Conservation (phyloP, 2,329 filamentous ascomycete genomes). For the Ceratocystis albifundus region DNA sequence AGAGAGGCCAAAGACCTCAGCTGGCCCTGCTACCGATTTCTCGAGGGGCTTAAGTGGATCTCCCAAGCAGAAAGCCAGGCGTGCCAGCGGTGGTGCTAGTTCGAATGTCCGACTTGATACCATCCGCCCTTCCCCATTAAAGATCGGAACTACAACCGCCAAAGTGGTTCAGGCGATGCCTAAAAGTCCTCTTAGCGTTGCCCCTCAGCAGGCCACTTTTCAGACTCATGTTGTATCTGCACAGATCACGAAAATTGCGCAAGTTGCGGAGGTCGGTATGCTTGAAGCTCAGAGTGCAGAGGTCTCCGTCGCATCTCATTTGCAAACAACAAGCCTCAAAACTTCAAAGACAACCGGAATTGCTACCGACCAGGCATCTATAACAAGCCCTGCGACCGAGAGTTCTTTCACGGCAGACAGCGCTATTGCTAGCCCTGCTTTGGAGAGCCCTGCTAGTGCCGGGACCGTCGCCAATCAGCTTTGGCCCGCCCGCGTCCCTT, state of each 20-base stretch:
- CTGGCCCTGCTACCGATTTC: constrained; percentile 10
- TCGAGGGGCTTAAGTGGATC: not conserved
- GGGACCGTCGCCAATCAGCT: constrained; percentile 9
- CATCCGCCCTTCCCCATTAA: constrained; percentile 18
- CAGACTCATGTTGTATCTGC: constrained; percentile 12
- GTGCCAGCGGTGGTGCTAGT: constrained; percentile 7
- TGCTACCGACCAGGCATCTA: not conserved
- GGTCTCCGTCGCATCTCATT: not conserved
- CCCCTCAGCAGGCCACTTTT: constrained; percentile 11
- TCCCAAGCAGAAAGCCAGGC: not conserved
- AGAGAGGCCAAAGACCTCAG: constrained; percentile 19
- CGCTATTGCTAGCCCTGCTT: not conserved
- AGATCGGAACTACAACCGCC: constrained; percentile 5
- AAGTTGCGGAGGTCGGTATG: not conserved
- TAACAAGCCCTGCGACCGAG: not conserved
- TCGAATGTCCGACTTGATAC: constrained; percentile 14
- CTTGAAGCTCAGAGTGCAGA: not conserved
- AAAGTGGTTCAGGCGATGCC: constrained; percentile 15
- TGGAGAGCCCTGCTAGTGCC: not conserved
- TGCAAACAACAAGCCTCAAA: not conserved
- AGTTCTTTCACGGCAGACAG: not conserved
- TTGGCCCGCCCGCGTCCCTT: constrained; percentile 17
- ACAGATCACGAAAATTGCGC: not conserved
- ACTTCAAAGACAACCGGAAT: not conserved
- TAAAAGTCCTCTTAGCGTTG: constrained; percentile 18